phyloP scores from a whole-genome alignment of 257 asterid genomes.

The Apocynum venetum region DNA sequence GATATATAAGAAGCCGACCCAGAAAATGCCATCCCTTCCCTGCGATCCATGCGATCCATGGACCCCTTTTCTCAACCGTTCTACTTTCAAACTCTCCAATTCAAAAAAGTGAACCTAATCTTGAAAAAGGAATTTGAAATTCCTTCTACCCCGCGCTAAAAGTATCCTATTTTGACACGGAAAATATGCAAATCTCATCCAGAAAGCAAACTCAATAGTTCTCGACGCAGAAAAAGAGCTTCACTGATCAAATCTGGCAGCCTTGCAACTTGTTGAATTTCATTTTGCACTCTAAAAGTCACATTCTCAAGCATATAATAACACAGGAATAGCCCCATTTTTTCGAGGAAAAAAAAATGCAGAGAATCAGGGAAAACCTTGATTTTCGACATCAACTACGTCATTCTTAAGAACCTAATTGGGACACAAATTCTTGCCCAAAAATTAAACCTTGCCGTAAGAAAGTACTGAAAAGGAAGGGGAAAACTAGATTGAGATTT shows the following conservation, averaged over 20 bases:
- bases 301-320: slow-evolving; percentile 7
- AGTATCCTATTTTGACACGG: not conserved
- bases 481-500: not conserved
- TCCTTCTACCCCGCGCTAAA: slow-evolving; percentile 1
- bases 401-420: not conserved
- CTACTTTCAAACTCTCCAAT: slow-evolving; percentile 7
- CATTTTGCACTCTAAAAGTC: not conserved
- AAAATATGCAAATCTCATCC: slow-evolving; percentile 6
- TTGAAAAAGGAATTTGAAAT: slow-evolving; percentile 5
- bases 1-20: slow-evolving; percentile 46
- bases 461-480: not conserved
- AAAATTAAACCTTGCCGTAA: not conserved
- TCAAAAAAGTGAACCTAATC: slow-evolving; percentile 3
- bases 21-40: slow-evolving; percentile 37
- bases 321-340: slow-evolving; percentile 1
- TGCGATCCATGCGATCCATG: slow-evolving; percentile 59
- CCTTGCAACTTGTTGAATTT: not conserved
- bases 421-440: not conserved
- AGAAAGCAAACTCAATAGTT: not conserved
- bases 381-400: not conserved
- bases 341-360: not conserved
- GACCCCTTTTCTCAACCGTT: slow-evolving; percentile 20
- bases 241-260: not conserved
- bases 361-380: not conserved
- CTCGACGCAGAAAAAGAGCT: not conserved